Evolutionary conservation across 2,329 filamentous ascomycete genomes (phyloP), one percentile per base, ranked within the genome.

Genomic region (Diplodia mutila): DNA sequence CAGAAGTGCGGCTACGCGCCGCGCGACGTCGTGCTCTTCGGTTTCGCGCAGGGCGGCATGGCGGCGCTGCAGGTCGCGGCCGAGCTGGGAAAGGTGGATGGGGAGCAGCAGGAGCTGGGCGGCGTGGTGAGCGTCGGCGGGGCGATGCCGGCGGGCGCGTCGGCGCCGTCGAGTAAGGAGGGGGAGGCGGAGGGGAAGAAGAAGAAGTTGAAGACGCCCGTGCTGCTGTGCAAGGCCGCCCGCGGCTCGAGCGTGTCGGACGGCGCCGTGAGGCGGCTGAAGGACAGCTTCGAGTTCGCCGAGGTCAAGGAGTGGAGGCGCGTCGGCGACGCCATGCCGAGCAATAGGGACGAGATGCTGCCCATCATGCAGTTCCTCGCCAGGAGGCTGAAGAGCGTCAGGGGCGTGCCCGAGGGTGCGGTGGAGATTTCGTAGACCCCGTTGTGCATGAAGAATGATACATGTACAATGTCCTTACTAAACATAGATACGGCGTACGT

Each of bases 341-440:
- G 84, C 54, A 90, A 85, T 75, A 85, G 90, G 65, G 93, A 96
- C 12, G 94, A 98, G 83, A 94, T 96, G 85, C 75, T 94, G 73
- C 93, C 94, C 0, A 86, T 97, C 69, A 97, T 97, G 93, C 87
- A 90, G 74, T 97, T 89, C 76, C 86, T 93, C 73, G 89, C 90
- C 0, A 85, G 90, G 61, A 85, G 90, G 73, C 78, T 95, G 72
- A 74, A 80, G 70, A 66, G 64, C 52, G 25, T 52, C 39, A 59
- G 48, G n/a, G 53, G 53, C 14, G 64, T 66, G 7, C 64, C 64
- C 8, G 25, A 55, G 7, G 64, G 64, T 11, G 64, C 64, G 23
- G 53, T 66, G 25, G 64, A 66, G 39, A 53, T 66, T 16, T 59
- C 53, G 6, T 66, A 34, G 42, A 11, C 18, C 18, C 42, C 8